These are phyloP conservation scores for Cryphonectria parasitica DNA, from an alignment of 2,329 filamentous ascomycete genomes.

Conservation along the genomic window DNA sequence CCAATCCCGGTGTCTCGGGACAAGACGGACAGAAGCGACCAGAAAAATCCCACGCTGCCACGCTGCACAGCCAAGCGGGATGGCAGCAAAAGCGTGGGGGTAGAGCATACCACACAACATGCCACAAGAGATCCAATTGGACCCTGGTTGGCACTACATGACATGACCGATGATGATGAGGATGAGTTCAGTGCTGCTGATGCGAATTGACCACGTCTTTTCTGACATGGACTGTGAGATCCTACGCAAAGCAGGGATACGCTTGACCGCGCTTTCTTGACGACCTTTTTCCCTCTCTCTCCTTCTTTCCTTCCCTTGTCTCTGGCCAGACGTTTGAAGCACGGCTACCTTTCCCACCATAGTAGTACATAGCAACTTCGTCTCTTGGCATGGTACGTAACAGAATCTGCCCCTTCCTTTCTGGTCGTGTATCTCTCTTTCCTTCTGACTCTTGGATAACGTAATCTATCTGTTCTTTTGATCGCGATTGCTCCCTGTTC, in stretches of 20 bases:
- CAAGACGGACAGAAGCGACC: background rate
- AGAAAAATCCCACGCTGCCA: background rate
- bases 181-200: background rate
- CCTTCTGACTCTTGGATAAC: background rate
- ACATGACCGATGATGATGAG: background rate
- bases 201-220: background rate
- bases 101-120: background rate
- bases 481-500: background rate
- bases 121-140: background rate
- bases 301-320: background rate
- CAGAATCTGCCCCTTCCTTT: background rate
- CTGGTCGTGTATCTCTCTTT: background rate
- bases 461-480: background rate
- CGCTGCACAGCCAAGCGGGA: background rate
- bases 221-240: background rate
- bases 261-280: slow-evolving; percentile 18
- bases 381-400: background rate
- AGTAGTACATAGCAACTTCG: too few species aligned
- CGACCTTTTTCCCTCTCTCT: too few species aligned
- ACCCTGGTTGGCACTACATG: background rate
- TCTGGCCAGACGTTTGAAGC: slow-evolving; percentile 7
- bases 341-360: background rate
- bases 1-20: background rate
- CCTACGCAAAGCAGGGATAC: background rate
- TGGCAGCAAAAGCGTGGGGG: background rate